phyloP scores from a whole-genome alignment of 495 filamentous ascomycete species.

The Hyaloscypha bicolor region DNA sequence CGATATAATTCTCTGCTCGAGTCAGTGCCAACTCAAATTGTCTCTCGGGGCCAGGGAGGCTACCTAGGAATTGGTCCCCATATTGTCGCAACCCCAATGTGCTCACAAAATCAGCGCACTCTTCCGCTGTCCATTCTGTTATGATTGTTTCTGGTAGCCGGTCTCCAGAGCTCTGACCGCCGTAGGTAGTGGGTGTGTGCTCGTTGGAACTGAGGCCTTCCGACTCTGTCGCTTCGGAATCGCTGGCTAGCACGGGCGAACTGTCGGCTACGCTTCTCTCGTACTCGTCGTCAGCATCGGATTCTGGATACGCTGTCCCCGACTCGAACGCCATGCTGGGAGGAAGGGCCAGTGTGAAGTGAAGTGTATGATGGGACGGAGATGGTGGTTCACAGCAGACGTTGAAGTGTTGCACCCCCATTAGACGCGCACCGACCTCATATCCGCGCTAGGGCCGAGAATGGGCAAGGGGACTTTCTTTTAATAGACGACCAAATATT shows the following conservation, averaged over 20 bases:
- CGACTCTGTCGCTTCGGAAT: constrained; percentile 79
- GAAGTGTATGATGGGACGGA: constrained; percentile 7
- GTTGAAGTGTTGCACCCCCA: constrained; percentile 5
- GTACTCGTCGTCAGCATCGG: constrained; percentile 90
- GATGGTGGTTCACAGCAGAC: background rate
- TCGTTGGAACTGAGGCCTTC: constrained; percentile 74
- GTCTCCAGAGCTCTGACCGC: constrained; percentile 65
- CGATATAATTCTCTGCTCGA: constrained; percentile 81
- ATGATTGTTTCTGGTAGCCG: constrained; percentile 78
- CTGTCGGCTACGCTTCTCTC: constrained; percentile 75
- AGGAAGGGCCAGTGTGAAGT: background rate
- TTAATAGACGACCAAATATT: constrained; percentile 4
- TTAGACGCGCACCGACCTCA: background rate
- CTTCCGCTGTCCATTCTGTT: constrained; percentile 84
- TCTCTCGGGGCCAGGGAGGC: constrained; percentile 30
- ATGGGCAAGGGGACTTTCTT: background rate
- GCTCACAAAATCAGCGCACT: constrained; percentile 83
- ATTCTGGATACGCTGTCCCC: constrained; percentile 73
- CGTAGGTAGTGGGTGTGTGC: constrained; percentile 86
- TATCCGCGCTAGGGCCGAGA: background rate
- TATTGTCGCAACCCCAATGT: constrained; percentile 84
- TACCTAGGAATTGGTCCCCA: constrained; percentile 77
- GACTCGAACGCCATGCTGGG: constrained; percentile 56
- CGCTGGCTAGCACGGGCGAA: constrained; percentile 72
- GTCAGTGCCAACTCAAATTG: constrained; percentile 34